Conservation (phyloP, 352 stramenopile genomes). For the Pythium scleroteichum region DNA sequence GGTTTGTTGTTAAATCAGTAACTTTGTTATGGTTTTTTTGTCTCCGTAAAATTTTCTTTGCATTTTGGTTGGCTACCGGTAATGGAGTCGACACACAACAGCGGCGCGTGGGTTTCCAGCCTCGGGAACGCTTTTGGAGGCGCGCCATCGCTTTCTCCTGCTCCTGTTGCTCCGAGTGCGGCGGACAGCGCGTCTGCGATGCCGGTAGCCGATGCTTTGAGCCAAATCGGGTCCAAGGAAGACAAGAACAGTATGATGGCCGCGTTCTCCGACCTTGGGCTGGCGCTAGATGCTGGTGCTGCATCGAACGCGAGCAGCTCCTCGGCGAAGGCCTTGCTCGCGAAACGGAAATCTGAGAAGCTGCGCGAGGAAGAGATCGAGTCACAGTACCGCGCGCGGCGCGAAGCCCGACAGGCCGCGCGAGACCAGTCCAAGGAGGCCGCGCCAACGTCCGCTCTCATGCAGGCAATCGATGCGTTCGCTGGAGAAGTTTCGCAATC, state of each 20-base stretch:
- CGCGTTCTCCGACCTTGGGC: constrained; percentile 54
- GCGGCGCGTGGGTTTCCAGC: constrained; percentile 19
- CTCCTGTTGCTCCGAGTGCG: not conserved
- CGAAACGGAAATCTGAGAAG: constrained; percentile 46
- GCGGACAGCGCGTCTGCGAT: not conserved
- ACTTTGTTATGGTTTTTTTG: not conserved
- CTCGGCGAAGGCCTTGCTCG: constrained; percentile 54
- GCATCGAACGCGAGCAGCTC: not conserved
- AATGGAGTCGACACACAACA: constrained; percentile 7
- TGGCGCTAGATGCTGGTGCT: constrained; percentile 42
- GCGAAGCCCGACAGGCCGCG: constrained; percentile 30
- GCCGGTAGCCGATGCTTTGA: not conserved
- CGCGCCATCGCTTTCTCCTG: not conserved
- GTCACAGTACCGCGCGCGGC: constrained; percentile 30
- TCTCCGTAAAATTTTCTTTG: not conserved
- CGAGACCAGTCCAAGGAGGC: constrained; percentile 12
- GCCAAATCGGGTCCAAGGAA: constrained; percentile 18
- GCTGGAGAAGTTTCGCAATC: constrained; percentile 52
- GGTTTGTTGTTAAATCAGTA: constrained; percentile 8
- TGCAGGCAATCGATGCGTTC: constrained; percentile 64
- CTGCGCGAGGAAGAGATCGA: constrained; percentile 35
- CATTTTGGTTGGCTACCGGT: constrained; percentile 8
- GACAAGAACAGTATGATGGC: constrained; percentile 49
- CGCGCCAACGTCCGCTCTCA: constrained; percentile 46
- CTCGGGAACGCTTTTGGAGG: constrained; percentile 17